Base-by-base conservation (phyloP, 805 yeast species). In the Hanseniaspora lindneri region DNA sequence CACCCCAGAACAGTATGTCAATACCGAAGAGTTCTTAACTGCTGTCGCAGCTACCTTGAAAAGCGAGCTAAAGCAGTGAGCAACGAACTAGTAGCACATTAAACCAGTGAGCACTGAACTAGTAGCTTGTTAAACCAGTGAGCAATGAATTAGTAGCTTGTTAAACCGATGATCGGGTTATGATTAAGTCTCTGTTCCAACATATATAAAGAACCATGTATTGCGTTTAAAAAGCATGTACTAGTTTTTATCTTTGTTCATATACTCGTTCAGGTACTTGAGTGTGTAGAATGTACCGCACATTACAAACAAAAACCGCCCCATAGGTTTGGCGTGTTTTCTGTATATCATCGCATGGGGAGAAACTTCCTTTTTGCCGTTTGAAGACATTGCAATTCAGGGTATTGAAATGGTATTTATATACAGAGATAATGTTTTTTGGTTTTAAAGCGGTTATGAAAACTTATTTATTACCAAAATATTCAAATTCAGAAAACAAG, bases 21-120 rank as follows among this genome's bases (percentile, higher is more conserved):
- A 82, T 52, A 83, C 89, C 47, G 74, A 77, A 52, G 88, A 80
- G 60, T 83, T 83, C 63, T 69, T 83, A 55, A 83, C 80, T 54
- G 86, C 87, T 35, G 92, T 83, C 57, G 80, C 81, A 54, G 70
- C 69, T 46, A 74, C 77, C 60, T 69, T 79, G 59, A 63, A 70
- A 49, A 53, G 53, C 4, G 60, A 57, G 39, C 29, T 36, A 28
- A 36, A 33, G 19, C 39, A 24, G n/a, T 21, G 11, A 27, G 29
- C 29, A 9, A 9, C 11, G 11, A 9, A 11, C 11, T 27, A 11
- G 10, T 27, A 9, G 11, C 29, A n/a, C n/a, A n/a, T n/a, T n/a
- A n/a, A n/a, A n/a, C n/a, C n/a, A n/a, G n/a, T n/a, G n/a, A n/a
- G n/a, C n/a, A n/a, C n/a, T n/a, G n/a, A n/a, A n/a, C n/a, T n/a